These are phyloP conservation scores for Colletotrichum godetiae DNA, from an alignment of 2,329 filamentous ascomycete genomes.

Conservation along the genomic window DNA sequence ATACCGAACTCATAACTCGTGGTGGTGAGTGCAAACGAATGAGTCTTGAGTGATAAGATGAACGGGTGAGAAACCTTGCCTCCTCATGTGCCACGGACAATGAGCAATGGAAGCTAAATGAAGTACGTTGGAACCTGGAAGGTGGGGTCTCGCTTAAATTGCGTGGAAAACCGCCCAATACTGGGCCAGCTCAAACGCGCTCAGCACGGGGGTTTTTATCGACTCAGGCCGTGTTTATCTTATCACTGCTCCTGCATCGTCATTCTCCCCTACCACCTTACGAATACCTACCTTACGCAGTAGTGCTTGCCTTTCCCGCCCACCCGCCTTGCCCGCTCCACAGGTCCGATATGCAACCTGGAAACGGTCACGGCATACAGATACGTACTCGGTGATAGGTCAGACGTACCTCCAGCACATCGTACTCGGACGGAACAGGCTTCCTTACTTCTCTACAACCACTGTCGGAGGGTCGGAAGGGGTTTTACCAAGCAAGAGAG, in stretches of 20 bases:
- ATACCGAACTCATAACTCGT: neutral
- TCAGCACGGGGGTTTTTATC: neutral
- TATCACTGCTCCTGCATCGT: constrained; percentile 25
- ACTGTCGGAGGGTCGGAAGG: neutral
- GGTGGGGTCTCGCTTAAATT: neutral
- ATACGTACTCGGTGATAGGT: constrained; percentile 20
- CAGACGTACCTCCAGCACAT: neutral
- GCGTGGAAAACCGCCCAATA: neutral
- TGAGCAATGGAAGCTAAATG: too few relatives aligned
- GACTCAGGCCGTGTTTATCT: constrained; percentile 9
- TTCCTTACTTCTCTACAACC: neutral
- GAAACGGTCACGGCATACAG: constrained; percentile 1
- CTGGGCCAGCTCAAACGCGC: neutral
- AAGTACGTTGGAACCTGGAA: neutral
- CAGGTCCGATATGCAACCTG: constrained; percentile 19
- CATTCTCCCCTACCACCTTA: constrained; percentile 3
- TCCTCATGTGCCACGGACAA: too few relatives aligned
- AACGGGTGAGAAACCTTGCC: neutral
- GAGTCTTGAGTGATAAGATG: neutral
- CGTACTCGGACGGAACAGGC: neutral
- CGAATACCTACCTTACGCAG: neutral
- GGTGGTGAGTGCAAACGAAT: neutral
- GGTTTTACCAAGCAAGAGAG: neutral
- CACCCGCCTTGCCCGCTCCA: constrained; percentile 21
- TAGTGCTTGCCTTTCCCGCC: constrained; percentile 26